Conservation (phyloP, 306 rosid genomes). For the Vicia sativa region DNA sequence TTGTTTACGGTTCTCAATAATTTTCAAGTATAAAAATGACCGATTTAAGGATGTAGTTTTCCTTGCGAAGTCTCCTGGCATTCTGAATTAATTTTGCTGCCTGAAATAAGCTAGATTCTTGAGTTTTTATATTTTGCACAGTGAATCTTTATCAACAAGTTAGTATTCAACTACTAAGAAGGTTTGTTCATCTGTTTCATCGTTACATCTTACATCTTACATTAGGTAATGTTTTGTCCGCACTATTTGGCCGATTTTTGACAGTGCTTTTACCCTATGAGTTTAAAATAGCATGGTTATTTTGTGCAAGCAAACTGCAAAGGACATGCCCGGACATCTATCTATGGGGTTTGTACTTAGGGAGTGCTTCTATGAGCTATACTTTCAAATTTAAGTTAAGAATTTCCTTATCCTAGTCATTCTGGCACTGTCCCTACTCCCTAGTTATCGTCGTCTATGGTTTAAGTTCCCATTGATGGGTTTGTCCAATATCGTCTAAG, state of each 20-base stretch:
- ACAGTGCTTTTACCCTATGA: neutral
- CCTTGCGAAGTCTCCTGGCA: neutral
- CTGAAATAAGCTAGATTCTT: constrained; percentile 2
- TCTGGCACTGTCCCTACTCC: neutral
- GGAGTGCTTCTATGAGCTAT: neutral
- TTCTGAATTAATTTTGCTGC: constrained; percentile 9
- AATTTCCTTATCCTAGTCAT: neutral
- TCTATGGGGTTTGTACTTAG: neutral
- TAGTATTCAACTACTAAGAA: neutral
- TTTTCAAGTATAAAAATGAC: constrained; percentile 12
- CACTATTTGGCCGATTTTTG: neutral
- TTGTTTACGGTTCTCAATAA: constrained; percentile 14
- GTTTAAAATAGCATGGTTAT: neutral
- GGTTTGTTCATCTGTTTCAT: neutral
- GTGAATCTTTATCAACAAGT: neutral
- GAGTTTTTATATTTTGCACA: neutral
- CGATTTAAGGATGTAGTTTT: constrained; percentile 27
- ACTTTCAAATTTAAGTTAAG: neutral
- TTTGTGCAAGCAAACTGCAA: neutral
- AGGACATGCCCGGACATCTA: neutral
- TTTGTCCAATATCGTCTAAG: too few species aligned
- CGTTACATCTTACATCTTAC: neutral
- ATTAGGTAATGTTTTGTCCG: neutral
- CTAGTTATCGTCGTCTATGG: neutral
- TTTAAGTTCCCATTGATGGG: neutral